Percentiles rank a stretch among this genome's conserved stretches.
Evolutionary conservation across 78 protist genomes (phyloP).

Genomic region (Guillardia theta): DNA sequence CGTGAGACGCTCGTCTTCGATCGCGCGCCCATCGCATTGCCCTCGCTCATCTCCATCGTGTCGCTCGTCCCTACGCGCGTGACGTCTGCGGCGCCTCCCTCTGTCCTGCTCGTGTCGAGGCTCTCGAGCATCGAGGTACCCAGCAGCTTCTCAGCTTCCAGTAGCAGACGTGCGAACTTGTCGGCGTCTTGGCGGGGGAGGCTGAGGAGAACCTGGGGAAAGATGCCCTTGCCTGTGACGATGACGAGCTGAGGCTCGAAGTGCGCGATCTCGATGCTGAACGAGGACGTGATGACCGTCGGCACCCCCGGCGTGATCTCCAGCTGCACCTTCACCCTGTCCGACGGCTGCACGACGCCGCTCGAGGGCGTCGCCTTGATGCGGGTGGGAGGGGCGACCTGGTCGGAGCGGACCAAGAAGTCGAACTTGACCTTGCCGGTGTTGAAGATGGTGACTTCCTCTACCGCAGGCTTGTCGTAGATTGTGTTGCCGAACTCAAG

Average conservation of each 20-base stretch:
- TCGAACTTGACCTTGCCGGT: constrained; percentile 57
- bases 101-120: background rate
- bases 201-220: constrained; percentile 37
- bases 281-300: background rate
- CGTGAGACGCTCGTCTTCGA: background rate
- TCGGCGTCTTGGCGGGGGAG: background rate
- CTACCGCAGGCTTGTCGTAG: constrained; percentile 14
- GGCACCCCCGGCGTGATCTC: constrained; percentile 1
- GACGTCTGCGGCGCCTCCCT: background rate
- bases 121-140: background rate
- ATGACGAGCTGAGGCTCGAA: constrained; percentile 55
- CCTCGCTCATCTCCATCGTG: background rate
- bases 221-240: constrained; percentile 51
- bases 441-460: constrained; percentile 54
- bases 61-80: background rate
- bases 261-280: constrained; percentile 56
- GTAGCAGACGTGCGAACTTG: background rate
- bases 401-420: background rate
- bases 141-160: background rate
- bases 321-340: constrained; percentile 51
- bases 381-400: background rate
- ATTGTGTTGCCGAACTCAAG: constrained; percentile 53
- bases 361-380: background rate
- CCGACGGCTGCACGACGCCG: background rate
- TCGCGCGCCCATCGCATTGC: background rate